phyloP scores from a whole-genome alignment of 805 yeast species.

The Lipomyces yamanashiensis region DNA sequence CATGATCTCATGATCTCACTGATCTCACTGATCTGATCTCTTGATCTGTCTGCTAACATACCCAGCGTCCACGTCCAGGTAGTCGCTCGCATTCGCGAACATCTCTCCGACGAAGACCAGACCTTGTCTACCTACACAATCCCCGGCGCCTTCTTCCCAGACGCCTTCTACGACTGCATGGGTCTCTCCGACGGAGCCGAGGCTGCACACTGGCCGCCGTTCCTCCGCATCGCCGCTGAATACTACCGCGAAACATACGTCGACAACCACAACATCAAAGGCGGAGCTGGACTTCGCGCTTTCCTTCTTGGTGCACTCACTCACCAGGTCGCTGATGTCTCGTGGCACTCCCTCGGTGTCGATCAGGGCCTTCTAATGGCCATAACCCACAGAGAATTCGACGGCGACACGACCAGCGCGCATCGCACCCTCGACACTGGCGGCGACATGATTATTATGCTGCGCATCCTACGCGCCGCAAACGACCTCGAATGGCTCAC shows the following conservation, averaged over 20 bases:
- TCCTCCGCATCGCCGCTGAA: conserved; percentile 53
- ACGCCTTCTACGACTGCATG: conserved; percentile 66
- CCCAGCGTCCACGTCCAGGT: conserved; percentile 47
- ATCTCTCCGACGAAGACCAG: conserved; percentile 47
- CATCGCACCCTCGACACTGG: conserved; percentile 63
- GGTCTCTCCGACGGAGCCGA: conserved; percentile 60
- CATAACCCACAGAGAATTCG: conserved; percentile 59
- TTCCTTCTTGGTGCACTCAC: conserved; percentile 63
- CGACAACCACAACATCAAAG: conserved; percentile 35
- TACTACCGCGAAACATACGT: conserved; percentile 49
- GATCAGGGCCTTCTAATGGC: conserved; percentile 60
- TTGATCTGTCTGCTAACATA: no score
- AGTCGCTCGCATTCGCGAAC: conserved; percentile 43
- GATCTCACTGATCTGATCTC: not conserved
- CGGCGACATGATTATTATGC: conserved; percentile 61
- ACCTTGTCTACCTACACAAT: conserved; percentile 46
- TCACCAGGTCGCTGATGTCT: conserved; percentile 67
- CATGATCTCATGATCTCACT: not conserved
- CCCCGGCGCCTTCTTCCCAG: conserved; percentile 72
- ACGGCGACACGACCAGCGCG: conserved; percentile 54
- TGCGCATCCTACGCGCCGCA: conserved; percentile 47
- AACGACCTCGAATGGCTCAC: conserved; percentile 42
- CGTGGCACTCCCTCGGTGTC: conserved; percentile 68
- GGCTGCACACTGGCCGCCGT: conserved; percentile 73
- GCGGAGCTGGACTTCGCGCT: conserved; percentile 51